A percentile compares a stretch with the other conserved stretches of the same genome.
Conservation (phyloP, 1,284 basidiomycete genomes). For the Inonotus obliquus region DNA sequence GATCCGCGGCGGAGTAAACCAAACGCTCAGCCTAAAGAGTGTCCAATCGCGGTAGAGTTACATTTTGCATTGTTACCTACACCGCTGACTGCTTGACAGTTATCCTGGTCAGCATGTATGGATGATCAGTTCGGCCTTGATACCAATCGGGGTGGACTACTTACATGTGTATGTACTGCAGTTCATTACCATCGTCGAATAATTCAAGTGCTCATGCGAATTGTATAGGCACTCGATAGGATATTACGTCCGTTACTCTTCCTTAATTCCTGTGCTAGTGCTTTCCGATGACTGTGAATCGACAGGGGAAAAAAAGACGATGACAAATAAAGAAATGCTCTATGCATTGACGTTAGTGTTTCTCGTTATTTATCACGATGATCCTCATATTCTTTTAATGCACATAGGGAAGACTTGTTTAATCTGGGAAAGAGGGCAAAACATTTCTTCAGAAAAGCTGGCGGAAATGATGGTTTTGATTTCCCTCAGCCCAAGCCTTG, state of each 20-base stretch:
- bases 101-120: slow-evolving; percentile 18
- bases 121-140: slow-evolving; percentile 16
- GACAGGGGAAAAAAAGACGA: slow-evolving; percentile 1
- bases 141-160: slow-evolving; percentile 7
- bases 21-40: neutral
- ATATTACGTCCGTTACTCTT: slow-evolving; percentile 10
- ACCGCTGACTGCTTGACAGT: slow-evolving; percentile 5
- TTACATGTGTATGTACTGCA: neutral
- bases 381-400: neutral
- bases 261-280: neutral
- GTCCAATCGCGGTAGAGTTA: slow-evolving; percentile 4
- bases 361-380: neutral
- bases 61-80: neutral
- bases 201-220: too few relatives aligned
- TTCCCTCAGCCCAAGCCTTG: slow-evolving; percentile 14
- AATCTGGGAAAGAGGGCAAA: slow-evolving; percentile 8
- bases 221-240: slow-evolving; percentile 6
- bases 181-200: neutral
- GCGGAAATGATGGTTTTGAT: neutral
- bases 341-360: slow-evolving; percentile 8
- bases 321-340: slow-evolving; percentile 15
- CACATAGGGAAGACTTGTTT: slow-evolving; percentile 4
- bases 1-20: neutral
- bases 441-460: neutral
- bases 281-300: neutral